phyloP scores from a whole-genome alignment of 2,329 filamentous ascomycete species.

The Parastagonospora nodorum region DNA sequence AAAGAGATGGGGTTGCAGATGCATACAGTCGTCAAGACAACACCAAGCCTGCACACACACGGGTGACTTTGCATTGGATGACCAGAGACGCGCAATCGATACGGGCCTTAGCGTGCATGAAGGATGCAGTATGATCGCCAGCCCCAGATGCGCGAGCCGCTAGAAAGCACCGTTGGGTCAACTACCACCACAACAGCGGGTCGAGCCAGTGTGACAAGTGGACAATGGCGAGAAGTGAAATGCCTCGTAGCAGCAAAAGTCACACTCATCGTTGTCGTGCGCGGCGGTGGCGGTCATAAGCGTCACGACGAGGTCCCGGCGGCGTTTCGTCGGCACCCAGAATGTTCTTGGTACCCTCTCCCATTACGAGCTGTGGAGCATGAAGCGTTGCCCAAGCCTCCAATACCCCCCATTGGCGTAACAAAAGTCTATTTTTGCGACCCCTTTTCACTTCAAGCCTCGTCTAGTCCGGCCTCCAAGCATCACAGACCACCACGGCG shows the following conservation, averaged over 20 bases:
- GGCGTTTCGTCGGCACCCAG: not conserved
- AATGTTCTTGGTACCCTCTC: conserved; percentile 7
- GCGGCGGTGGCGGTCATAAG: too few species aligned
- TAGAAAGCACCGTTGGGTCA: conserved; percentile 9
- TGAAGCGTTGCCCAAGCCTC: conserved; percentile 6
- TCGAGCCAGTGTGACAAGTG: too few species aligned
- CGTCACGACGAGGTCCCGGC: too few species aligned
- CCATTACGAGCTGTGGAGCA: conserved; percentile 12
- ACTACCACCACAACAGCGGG: not conserved
- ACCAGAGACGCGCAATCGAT: conserved; percentile 28
- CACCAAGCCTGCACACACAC: too few species aligned
- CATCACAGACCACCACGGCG: conserved; percentile 20
- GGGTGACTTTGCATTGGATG: not conserved
- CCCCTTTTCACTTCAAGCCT: conserved; percentile 20
- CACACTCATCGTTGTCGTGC: too few species aligned
- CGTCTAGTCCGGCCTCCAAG: conserved; percentile 17
- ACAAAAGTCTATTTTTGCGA: conserved; percentile 27
- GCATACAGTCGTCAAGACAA: too few species aligned
- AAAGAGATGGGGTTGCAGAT: too few species aligned
- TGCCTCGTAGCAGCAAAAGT: too few species aligned
- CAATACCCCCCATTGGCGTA: conserved; percentile 19
- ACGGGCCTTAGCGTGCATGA: conserved; percentile 18
- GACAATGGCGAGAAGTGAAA: too few species aligned
- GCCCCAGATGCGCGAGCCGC: conserved; percentile 3
- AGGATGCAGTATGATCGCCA: conserved; percentile 18